Base-by-base conservation (phyloP, 2,329 filamentous ascomycete genomes). In the Penicillium rolfsii region DNA sequence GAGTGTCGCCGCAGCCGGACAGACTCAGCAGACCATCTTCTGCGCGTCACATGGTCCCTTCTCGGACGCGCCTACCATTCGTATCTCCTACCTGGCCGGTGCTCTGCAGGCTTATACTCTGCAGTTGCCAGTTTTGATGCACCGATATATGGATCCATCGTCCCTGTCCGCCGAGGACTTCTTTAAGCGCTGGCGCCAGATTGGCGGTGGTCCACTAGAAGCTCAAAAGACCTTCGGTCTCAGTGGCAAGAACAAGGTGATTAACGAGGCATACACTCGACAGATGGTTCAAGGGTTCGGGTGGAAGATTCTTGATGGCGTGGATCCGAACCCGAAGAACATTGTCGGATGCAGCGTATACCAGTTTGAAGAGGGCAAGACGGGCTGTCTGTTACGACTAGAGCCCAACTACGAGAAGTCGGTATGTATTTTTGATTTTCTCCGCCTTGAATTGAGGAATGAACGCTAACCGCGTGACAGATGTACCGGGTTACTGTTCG, bases 161-260 rank as follows among this genome's bases (percentile, higher is more conserved):
- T 89, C 95, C 59, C 82, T 99, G 41, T 86, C 86, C 6, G 87
- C 89, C 0, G 95, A 99, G 55, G 95, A 99, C 74, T 99, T 98
- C 79, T 99, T 99, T 85, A 97, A 96, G 83, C 85, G 96, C 55
- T 99, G 95, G 95, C 96, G 97, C 83, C 95, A 99, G 79, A 98
- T 99, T 70, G 95, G 95, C 12, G 92, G 91, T 5, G 87, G 87
- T 1, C 89, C 93, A 1, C 86, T 96, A 33, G 96, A 99, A 77
- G 89, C 91, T 0, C 95, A 99, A 75, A 85, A 85, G 52, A 92
- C 98, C 35, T 96, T 99, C 76, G 87, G 89, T 0, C 75, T 94
- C 11, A 78, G 81, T 1, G 83, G 83, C 30, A 83, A 84, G 58
- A 83, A 82, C 16, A 82, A 85, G 60, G 88, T 89, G 64, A 85